A percentile compares a stretch with the other conserved stretches of the same genome.
These are phyloP conservation scores for Nephelium lappaceum DNA, from an alignment of 345 rosid species.

Conservation along the genomic window DNA sequence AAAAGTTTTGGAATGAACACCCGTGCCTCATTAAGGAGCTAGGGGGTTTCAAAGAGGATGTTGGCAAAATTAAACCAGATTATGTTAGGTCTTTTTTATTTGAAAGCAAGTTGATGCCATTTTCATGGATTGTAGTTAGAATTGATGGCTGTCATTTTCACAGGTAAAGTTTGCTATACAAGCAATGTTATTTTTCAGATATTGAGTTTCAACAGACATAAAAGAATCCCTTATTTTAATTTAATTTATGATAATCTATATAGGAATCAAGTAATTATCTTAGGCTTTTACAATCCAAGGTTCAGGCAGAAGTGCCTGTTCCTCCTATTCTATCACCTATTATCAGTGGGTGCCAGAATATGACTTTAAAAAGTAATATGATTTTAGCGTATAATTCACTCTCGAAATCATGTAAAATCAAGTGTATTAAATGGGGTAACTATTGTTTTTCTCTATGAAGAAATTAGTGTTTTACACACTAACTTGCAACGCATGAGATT, in stretches of 20 bases:
- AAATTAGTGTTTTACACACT: neutral
- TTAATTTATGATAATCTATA: neutral
- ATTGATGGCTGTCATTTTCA: constrained; percentile 98
- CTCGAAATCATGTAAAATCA: neutral
- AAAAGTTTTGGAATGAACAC: constrained; percentile 75
- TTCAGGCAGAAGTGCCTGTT: neutral
- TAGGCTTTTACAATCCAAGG: constrained; percentile 2
- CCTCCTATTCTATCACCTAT: neutral
- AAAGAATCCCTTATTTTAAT: neutral
- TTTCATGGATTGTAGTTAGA: constrained; percentile 80
- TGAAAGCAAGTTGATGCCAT: constrained; percentile 77
- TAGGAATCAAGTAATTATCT: neutral
- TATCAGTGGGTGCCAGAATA: neutral
- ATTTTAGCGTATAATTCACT: neutral
- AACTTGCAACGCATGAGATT: constrained; percentile 5
- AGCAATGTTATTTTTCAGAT: neutral
- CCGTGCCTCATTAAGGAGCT: constrained; percentile 53
- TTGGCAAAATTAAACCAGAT: constrained; percentile 62
- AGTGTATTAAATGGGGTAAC: neutral
- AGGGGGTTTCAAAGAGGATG: constrained; percentile 58
- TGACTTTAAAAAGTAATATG: neutral
- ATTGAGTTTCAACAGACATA: neutral
- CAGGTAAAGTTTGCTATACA: constrained; percentile 48
- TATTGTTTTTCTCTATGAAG: neutral
- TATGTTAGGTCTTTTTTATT: constrained; percentile 63